Evolutionary conservation across 495 filamentous ascomycete species (phyloP), one percentile per base, ranked within the genome.

Genomic region (Rhypophila decipiens): DNA sequence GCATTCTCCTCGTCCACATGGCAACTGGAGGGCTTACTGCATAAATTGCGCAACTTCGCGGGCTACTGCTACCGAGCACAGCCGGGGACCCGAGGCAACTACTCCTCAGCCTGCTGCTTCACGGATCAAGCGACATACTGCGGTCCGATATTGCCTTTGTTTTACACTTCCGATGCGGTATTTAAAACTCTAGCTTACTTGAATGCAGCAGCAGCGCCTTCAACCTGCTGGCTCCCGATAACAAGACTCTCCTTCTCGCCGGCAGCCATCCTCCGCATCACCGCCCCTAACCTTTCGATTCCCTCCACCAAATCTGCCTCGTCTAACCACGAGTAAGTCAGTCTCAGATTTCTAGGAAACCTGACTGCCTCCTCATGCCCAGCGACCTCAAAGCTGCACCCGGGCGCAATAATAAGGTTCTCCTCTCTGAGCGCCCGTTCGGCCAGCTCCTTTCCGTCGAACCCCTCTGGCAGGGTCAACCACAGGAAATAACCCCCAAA

Each of bases 401-500:
- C 88, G 5, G 74, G 65, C 0, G 77, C 82, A 8, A 91, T 64
- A 17, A 80, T 64, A 44, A 95, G 56, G 27, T 77, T 78, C 58
- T 84, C 77, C 39, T 82, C 71, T 2, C 66, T 58, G 54, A 69
- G 60, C 5, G 79, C 78, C 24, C 63, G 63, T 42, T 69, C 50
- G 10, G 79, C 77, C 12, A 94, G 68, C n/a, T 68, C 73, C 24
- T 60, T 60, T 2, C 80, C 81, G 20, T 53, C 39, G 1, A 63
- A 10, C 81, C 54, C 58, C 15, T 54, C 43, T 0, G 86, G 85
- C 15, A 95, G 63, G 8, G 67, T 65, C 15, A 93, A 56, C 87
- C 88, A 95, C 27, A 90, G 66, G 59, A 93, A 94, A 62, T 88
- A 94, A 0, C 89, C 89, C 0, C 88, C 88, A 44, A 70, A 72